Evolutionary conservation across 2,329 filamentous ascomycete genomes (phyloP), one percentile per base, ranked within the genome.

Genomic region (Epichloe hybrida): DNA sequence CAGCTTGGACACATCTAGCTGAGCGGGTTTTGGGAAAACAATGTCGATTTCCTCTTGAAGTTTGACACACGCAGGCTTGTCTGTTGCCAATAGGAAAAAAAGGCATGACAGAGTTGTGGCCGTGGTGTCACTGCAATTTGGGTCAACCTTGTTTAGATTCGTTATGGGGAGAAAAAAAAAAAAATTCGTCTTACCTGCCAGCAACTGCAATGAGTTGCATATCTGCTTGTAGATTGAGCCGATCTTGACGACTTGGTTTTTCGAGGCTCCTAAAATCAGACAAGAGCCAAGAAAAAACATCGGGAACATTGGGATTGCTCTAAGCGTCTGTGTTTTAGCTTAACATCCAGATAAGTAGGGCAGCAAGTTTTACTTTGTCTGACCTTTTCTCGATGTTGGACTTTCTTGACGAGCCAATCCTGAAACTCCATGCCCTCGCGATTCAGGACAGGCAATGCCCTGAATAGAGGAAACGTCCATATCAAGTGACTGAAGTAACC

Each of bases 21-120:
- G 39, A 9, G 56, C 52, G 15, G 8, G 7, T 2, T 23, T 11
- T 21, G 46, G 36, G 20, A 57, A 57, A 31, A 9, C 48, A 9
- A 44, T 42, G 38, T 63, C 57, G 8, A 70, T 52, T 34, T 72
- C 71, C 0, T 62, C 58, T 23, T 68, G 64, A 15, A 77, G 58
- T 52, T 70, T 36, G 50, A 13, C 27, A 11, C 34, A 39, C n/a
- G 35, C 46, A 3, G 23, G 5, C 11, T 41, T 43, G 23, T 41
- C 37, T 8, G 61, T 59, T 49, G 59, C 62, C 46, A 74, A 59
- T 55, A 69, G 49, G 57, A 60, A 57, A 41, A 70, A 66, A 0
- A 62, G 51, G 51, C 62, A 58, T 9, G 61, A 59, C n/a, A 70
- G 54, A 5, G 64, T 58, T 11, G 60, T 56, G 1, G 66, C 63